Percentiles rank a stretch among this genome's conserved stretches.
phyloP scores from a whole-genome alignment of 169 alveolate genomes.

The Toxoplasma gondii region DNA sequence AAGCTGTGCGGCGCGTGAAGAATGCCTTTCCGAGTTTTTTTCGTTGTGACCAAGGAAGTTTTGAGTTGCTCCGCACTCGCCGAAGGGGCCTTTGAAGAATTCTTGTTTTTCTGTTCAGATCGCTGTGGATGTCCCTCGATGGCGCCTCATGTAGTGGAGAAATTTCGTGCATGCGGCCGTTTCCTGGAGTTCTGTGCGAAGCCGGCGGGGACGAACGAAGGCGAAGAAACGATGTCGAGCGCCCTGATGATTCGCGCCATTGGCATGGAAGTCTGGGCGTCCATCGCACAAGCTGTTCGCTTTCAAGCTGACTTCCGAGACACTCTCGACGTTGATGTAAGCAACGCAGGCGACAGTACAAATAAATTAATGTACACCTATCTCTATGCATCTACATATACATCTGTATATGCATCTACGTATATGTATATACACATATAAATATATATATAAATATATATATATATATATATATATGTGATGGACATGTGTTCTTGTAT shows the following conservation, averaged over 20 bases:
- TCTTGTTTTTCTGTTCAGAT: background rate
- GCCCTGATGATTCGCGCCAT: background rate
- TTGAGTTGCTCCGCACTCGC: too few relatives aligned
- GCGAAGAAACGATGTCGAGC: background rate
- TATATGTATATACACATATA: background rate
- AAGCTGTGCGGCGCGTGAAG: too few relatives aligned
- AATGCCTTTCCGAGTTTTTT: too few relatives aligned
- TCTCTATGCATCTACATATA: too few relatives aligned
- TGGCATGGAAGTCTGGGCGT: background rate
- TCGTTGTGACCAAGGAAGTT: too few relatives aligned
- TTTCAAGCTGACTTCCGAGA: conserved; percentile 5
- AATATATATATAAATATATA: too few relatives aligned
- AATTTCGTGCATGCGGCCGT: background rate
- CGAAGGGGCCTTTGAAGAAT: background rate
- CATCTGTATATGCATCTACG: background rate
- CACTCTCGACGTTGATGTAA: conserved; percentile 29
- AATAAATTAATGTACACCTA: too few relatives aligned
- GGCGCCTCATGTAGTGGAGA: conserved; percentile 4
- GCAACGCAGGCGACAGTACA: background rate
- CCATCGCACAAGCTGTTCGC: conserved; percentile 30
- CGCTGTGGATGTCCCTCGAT: background rate
- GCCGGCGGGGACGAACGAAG: background rate
- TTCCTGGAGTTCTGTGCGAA: background rate
- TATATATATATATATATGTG: too few relatives aligned
- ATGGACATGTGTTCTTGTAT: too few relatives aligned